Evolutionary conservation across 768 basidiomycete genomes (phyloP).

Genomic region (Leccinellum luteum): DNA sequence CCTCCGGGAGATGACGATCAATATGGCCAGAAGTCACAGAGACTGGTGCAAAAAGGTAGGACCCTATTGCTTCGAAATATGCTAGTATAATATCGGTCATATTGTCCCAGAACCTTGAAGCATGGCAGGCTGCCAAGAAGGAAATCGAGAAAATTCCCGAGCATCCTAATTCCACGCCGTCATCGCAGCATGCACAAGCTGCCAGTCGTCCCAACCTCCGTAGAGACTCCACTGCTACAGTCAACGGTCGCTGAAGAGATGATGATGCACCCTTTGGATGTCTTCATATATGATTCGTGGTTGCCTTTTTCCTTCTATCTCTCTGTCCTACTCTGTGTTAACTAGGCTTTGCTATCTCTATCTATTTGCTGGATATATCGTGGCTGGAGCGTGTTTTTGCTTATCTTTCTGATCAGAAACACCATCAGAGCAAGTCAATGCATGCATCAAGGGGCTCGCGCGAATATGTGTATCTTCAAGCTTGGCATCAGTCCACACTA

Average conservation of each 20-base stretch:
- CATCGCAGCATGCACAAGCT: constrained; percentile 33
- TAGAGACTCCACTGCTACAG: constrained; percentile 67
- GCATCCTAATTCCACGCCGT: constrained; percentile 75
- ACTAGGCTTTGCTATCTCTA: constrained; percentile 14
- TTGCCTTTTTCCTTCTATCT: constrained; percentile 3
- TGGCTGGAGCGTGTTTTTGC: constrained; percentile 9
- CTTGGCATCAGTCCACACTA: not conserved
- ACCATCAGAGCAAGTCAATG: not conserved
- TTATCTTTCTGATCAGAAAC: constrained; percentile 9
- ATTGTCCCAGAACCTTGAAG: constrained; percentile 78
- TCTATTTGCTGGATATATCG: constrained; percentile 23
- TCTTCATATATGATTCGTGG: constrained; percentile 8
- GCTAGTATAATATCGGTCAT: constrained; percentile 14
- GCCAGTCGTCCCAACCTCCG: constrained; percentile 42
- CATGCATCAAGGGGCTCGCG: constrained; percentile 9
- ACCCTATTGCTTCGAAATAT: constrained; percentile 2
- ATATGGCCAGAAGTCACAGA: constrained; percentile 84
- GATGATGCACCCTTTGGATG: constrained; percentile 5
- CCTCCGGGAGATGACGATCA: constrained; percentile 88
- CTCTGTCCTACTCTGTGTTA: constrained; percentile 12
- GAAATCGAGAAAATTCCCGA: constrained; percentile 89
- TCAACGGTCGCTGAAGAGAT: constrained; percentile 55
- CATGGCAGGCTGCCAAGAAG: constrained; percentile 94
- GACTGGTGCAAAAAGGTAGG: constrained; percentile 96
- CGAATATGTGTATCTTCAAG: not conserved